phyloP scores from a whole-genome alignment of 257 asterid genomes.

The Mentha longifolia region DNA sequence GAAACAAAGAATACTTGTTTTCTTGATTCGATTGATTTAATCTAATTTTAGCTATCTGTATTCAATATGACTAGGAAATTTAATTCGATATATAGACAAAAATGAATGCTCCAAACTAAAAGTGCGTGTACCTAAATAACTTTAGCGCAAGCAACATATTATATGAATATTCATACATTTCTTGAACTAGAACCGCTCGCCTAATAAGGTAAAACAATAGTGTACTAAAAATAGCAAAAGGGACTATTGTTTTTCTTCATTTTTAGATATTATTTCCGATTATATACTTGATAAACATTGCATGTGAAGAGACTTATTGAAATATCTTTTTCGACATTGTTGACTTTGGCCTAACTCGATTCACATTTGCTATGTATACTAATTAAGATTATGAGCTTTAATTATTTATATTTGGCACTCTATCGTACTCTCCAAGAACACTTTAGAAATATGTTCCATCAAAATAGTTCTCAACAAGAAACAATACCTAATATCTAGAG shows the following conservation, averaged over 20 bases:
- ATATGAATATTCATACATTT: no score
- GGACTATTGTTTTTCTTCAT: not conserved
- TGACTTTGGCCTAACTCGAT: not conserved
- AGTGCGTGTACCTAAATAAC: no score
- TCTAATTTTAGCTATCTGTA: not conserved
- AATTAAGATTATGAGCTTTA: not conserved
- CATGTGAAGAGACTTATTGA: not conserved
- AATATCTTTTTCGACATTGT: not conserved
- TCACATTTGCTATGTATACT: not conserved
- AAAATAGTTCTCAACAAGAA: no score
- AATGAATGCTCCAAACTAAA: not conserved
- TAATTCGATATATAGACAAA: not conserved
- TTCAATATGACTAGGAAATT: not conserved
- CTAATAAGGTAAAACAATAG: not conserved
- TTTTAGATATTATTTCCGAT: not conserved
- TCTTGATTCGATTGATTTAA: no score
- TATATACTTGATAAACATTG: not conserved
- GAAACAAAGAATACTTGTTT: no score
- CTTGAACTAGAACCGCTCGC: not conserved
- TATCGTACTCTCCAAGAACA: not conserved
- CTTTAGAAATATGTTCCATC: no score
- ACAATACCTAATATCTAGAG: no score
- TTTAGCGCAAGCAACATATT: no score
- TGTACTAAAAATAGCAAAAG: not conserved
- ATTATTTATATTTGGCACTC: not conserved